Evolutionary conservation across 1,284 basidiomycete species (phyloP), one percentile per base, ranked within the genome.

Genomic region (Sanghuangporus sanghuang): DNA sequence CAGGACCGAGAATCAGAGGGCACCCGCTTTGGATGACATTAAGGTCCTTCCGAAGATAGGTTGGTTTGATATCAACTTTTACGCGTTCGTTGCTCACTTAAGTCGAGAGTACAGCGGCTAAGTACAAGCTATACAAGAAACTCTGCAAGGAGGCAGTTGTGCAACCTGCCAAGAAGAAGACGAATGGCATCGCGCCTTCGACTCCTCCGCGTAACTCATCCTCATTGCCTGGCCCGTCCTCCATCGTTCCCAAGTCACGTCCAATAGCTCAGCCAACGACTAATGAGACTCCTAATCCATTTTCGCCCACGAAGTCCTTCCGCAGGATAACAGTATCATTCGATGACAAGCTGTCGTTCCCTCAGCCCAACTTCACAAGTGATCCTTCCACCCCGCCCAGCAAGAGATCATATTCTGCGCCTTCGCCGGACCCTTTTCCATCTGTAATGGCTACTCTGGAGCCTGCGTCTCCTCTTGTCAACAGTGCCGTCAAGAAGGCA

Each of bases 41-140:
- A 92, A 84, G 72, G 75, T 78, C 36, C 80, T 85, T 61, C 83
- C 85, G 18, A 72, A 75, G 62, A 89, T 95, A 67, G 89, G 93
- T 95, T 68, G 3, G 53, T 54, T 68, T 86, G 77, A 61, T 8
- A 21, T 44, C 57, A 54, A 61, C 59, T 40, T 64, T 49, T 63
- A 53, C 35, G 65, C 65, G 62, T 50, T 39, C 48, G 57, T 64
- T 66, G 62, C 62, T 62, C 55, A 67, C 71, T 68, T 73, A 66
- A 71, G 63, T 62, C 64, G 61, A 66, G 53, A 63, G 42, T 65
- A 66, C 71, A 95, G 93, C 89, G 61, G 82, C 85, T 66, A 91
- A 90, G 73, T 95, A 95, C 77, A 90, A 84, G 69, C 80, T 86
- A 42, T 93, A 95, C 79, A 93, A 93, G 77, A 85, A 83, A 64